A percentile compares a stretch with the other conserved stretches of the same genome.
Conservation (phyloP, 2,329 filamentous ascomycete species). For the Phialophora macrospora region DNA sequence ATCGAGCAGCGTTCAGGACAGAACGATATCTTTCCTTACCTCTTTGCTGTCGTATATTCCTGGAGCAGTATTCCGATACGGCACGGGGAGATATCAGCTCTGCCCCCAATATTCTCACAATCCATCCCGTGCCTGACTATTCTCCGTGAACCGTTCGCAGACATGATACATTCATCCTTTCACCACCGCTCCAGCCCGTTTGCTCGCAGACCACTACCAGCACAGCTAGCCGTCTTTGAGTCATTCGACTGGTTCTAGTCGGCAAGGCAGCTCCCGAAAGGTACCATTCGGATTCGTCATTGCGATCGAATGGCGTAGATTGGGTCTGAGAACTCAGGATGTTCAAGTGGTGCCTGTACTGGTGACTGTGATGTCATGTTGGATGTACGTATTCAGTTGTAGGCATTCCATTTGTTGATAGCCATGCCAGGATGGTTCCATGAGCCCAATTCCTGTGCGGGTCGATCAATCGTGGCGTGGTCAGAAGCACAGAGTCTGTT, state of each 20-base stretch:
- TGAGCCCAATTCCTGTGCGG: not conserved
- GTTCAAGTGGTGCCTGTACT: not conserved
- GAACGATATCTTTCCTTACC: not conserved
- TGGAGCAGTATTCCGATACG: not conserved
- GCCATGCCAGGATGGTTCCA: not conserved
- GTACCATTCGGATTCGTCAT: not conserved
- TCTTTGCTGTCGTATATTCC: not conserved
- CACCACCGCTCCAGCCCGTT: too few species aligned
- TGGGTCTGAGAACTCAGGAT: not conserved
- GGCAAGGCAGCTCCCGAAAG: not conserved
- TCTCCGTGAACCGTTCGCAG: too few species aligned
- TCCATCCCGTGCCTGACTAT: too few species aligned
- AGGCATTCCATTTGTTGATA: not conserved
- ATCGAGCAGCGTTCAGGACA: not conserved
- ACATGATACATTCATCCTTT: too few species aligned
- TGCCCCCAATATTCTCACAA: too few species aligned
- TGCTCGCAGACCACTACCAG: too few species aligned
- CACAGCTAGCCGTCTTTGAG: not conserved
- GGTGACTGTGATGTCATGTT: not conserved
- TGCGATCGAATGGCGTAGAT: not conserved
- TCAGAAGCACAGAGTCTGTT: not conserved
- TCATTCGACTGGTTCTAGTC: not conserved
- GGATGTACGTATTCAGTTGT: not conserved
- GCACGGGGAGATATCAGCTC: not conserved
- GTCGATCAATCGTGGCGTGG: not conserved